Conservation (phyloP, 2,329 filamentous ascomycete genomes). For the Plectosphaerella plurivora region DNA sequence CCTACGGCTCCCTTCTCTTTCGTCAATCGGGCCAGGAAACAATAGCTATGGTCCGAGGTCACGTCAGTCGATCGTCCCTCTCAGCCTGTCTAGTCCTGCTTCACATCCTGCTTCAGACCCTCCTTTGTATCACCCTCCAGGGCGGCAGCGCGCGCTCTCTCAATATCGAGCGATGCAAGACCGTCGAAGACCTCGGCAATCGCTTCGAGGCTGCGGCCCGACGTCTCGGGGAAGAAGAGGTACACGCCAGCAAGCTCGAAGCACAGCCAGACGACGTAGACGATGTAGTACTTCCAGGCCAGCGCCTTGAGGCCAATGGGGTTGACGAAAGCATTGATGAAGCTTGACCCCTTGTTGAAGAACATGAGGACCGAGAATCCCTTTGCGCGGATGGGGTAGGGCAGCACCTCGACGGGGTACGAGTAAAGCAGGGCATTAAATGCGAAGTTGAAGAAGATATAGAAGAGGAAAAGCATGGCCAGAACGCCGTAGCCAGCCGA, state of each 20-base stretch:
- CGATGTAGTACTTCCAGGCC: slow-evolving; percentile 12
- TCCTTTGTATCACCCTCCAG: too few species aligned
- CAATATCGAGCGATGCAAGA: too few species aligned
- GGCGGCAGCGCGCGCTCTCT: too few species aligned
- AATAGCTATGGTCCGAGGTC: too few species aligned
- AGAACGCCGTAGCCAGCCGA: slow-evolving; percentile 24
- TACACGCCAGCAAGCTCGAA: slow-evolving; percentile 51
- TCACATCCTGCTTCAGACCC: too few species aligned
- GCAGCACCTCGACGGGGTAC: slow-evolving; percentile 56
- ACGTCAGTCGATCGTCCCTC: too few species aligned
- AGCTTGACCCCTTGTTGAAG: slow-evolving; percentile 9
- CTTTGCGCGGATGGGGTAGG: slow-evolving; percentile 49
- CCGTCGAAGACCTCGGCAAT: not conserved
- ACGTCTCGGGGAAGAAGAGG: slow-evolving; percentile 59
- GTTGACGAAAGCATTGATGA: slow-evolving; percentile 15
- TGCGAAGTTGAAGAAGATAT: slow-evolving; percentile 9
- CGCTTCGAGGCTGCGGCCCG: not conserved
- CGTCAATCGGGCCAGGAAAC: too few species aligned
- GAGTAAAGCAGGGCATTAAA: slow-evolving; percentile 24
- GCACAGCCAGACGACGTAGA: slow-evolving; percentile 13
- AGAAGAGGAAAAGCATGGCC: slow-evolving; percentile 9
- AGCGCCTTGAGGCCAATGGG: slow-evolving; percentile 11
- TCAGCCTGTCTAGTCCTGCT: too few species aligned
- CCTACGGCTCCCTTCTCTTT: too few species aligned
- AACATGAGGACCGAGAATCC: slow-evolving; percentile 41